Base-by-base conservation (phyloP, 2,329 filamentous ascomycete genomes). In the Didymella exigua region DNA sequence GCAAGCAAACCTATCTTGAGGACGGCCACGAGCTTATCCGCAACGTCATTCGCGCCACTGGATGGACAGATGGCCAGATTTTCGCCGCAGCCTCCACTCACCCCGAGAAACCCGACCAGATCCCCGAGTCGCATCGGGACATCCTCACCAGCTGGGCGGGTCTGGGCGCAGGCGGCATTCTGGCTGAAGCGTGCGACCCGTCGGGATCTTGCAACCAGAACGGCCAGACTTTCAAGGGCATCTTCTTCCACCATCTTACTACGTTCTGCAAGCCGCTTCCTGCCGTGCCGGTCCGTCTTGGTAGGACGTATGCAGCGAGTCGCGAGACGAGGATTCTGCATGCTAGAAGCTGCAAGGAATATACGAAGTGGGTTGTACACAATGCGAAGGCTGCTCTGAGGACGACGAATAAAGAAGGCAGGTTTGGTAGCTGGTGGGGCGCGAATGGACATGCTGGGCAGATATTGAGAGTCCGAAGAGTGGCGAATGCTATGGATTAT, bases 351-450 rank as follows among this genome's bases (percentile, higher is more conserved):
- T 97, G 93, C 65, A 76, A 75, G 6, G 74, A 79, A 4, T 96
- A 96, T 70, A 67, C 84, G 1, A 73, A 78, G 11, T 98, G 93
- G 91, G 81, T 97, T n/a, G 78, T 79, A 54, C 86, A 89, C 67
- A 97, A 97, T 65, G 89, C 88, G 0, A 73, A 82, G 3, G 90
- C 90, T 0, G 93, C 93, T 0, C 76, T 91, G 23, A 74, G 76
- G 8, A 96, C 91, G 2, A 82, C 86, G 37, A 84, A 96, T 65
- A 68, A 72, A 0, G 68, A 83, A 14, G 91, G 91, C 0, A 82
- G 84, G 40, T 96, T 96, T 67, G 93, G 93, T 2, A 87, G 86
- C 77, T 97, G 93, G 93, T 98, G 93, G 93, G 91, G 79, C 11
- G 41, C 44, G 9, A 27, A 41, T 5, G n/a, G 27, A 14, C 26